These are phyloP conservation scores for Microdochium nivale DNA, from an alignment of 2,329 filamentous ascomycete genomes.

Conservation along the genomic window DNA sequence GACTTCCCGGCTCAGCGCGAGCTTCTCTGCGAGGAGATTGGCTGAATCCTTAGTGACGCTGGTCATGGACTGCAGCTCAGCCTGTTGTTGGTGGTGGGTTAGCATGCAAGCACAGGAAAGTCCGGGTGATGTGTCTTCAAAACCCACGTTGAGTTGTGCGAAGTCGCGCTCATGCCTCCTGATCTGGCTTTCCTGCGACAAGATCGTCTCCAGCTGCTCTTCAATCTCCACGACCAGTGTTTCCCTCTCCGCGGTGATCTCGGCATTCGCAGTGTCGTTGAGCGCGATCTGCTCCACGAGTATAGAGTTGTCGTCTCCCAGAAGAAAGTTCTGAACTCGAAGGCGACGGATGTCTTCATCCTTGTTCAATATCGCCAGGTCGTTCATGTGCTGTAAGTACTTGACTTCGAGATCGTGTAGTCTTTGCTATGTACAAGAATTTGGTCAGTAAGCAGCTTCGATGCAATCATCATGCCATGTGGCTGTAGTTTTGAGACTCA, in stretches of 20 bases:
- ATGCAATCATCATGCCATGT: neutral
- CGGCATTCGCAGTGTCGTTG: constrained; percentile 15
- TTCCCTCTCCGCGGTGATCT: constrained; percentile 29
- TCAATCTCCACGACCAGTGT: constrained; percentile 33
- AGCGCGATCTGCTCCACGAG: constrained; percentile 53
- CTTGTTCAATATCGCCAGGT: constrained; percentile 60
- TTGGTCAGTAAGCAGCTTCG: neutral
- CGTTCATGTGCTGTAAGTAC: constrained; percentile 57
- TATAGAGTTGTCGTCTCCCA: constrained; percentile 65
- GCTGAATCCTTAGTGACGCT: constrained; percentile 60
- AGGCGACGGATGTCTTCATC: constrained; percentile 67
- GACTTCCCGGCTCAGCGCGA: constrained; percentile 42
- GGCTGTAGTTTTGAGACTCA: neutral
- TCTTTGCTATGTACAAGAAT: constrained; percentile 27
- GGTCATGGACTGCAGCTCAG: constrained; percentile 63
- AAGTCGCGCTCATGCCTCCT: constrained; percentile 41
- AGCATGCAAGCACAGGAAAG: constrained; percentile 5
- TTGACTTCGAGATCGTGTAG: constrained; percentile 57
- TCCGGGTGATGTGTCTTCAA: neutral
- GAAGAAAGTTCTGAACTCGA: constrained; percentile 59
- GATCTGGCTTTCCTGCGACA: constrained; percentile 36
- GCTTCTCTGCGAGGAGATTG: constrained; percentile 55
- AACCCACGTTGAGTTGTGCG: constrained; percentile 34
- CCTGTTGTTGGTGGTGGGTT: constrained; percentile 32
- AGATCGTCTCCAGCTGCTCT: constrained; percentile 29